These are phyloP conservation scores for Neofusicoccum cordaticola DNA, from an alignment of 2,329 filamentous ascomycete genomes.

Conservation along the genomic window DNA sequence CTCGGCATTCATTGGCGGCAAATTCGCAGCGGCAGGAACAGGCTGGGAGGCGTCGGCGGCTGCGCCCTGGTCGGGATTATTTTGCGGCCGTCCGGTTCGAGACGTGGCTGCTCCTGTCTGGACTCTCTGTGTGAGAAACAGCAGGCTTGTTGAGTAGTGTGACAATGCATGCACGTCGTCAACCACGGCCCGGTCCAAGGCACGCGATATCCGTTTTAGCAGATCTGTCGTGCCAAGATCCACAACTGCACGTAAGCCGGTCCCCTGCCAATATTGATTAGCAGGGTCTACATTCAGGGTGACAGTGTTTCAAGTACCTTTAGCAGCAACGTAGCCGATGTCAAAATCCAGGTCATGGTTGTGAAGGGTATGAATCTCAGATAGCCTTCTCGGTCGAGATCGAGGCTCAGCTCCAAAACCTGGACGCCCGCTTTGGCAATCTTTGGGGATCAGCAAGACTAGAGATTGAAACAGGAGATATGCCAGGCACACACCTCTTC, in stretches of 20 bases:
- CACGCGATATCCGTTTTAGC: background rate
- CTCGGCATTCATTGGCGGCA: background rate
- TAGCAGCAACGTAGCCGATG: background rate
- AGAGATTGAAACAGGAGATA: background rate
- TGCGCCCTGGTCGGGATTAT: background rate
- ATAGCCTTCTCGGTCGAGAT: background rate
- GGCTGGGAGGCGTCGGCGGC: background rate
- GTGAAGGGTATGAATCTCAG: background rate
- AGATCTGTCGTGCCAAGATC: background rate
- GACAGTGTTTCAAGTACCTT: background rate
- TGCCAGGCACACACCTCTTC: background rate
- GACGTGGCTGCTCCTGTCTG: background rate
- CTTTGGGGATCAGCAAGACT: background rate
- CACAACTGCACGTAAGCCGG: background rate
- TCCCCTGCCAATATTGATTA: background rate
- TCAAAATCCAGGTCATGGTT: background rate
- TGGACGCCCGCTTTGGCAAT: background rate
- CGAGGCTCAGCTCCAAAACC: background rate
- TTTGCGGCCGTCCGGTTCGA: background rate
- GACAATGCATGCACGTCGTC: conserved; percentile 1
- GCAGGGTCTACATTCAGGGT: background rate
- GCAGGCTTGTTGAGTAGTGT: background rate
- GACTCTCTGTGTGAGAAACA: background rate
- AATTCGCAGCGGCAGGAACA: background rate
- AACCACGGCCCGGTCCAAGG: background rate